A percentile compares a stretch with the other conserved stretches of the same genome.
These are phyloP conservation scores for Elsinoe necatrix DNA, from an alignment of 2,329 filamentous ascomycete species.

Conservation along the genomic window DNA sequence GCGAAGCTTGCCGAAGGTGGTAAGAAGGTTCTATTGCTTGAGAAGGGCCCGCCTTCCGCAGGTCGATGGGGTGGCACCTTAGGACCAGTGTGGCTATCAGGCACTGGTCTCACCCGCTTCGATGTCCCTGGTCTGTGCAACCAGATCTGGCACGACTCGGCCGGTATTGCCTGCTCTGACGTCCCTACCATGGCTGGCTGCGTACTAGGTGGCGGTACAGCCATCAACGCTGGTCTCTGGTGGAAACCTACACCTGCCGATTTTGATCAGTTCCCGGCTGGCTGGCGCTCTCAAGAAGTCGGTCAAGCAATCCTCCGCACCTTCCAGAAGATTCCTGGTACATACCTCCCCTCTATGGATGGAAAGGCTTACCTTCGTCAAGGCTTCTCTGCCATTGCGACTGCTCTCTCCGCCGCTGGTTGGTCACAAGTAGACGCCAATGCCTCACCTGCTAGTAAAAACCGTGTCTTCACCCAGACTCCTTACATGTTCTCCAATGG, in stretches of 20 bases:
- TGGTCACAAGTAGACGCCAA: conserved; percentile 58
- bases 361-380: conserved; percentile 58
- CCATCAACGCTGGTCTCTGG: conserved; percentile 58
- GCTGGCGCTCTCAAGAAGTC: conserved; percentile 62
- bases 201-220: conserved; percentile 58
- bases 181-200: conserved; percentile 65
- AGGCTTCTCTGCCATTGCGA: conserved; percentile 54
- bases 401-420: conserved; percentile 50
- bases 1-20: conserved; percentile 57
- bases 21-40: conserved; percentile 53
- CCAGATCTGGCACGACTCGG: conserved; percentile 53
- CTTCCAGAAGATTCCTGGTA: conserved; percentile 64
- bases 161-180: conserved; percentile 58
- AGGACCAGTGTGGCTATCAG: conserved; percentile 53
- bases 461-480: conserved; percentile 54
- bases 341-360: conserved; percentile 56
- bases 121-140: conserved; percentile 65
- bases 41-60: conserved; percentile 46
- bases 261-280: conserved; percentile 64
- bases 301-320: conserved; percentile 50
- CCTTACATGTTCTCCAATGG: conserved; percentile 60
- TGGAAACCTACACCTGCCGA: conserved; percentile 52
- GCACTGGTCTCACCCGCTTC: conserved; percentile 59
- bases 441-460: conserved; percentile 52
- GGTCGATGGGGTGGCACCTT: conserved; percentile 55